Percentiles rank a stretch among this genome's conserved stretches.
phyloP scores from a whole-genome alignment of 257 asterid species.

The Ajuga chamaepitys region DNA sequence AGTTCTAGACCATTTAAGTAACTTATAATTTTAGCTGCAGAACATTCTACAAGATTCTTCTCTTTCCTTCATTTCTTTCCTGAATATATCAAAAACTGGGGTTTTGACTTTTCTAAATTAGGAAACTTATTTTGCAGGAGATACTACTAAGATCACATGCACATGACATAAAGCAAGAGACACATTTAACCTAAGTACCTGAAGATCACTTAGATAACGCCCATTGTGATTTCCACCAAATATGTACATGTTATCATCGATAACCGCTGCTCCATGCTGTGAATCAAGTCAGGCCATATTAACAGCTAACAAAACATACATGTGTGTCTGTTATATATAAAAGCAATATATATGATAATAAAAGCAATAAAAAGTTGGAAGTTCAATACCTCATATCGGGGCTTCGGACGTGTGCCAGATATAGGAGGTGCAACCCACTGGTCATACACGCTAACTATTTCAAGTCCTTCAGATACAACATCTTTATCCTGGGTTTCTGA shows the following conservation, averaged over 20 bases:
- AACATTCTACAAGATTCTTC: background rate
- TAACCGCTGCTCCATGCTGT: slow-evolving; percentile 93
- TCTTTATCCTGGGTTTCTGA: slow-evolving; percentile 77
- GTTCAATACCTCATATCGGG: slow-evolving; percentile 69
- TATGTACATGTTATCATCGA: slow-evolving; percentile 83
- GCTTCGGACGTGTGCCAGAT: slow-evolving; percentile 66
- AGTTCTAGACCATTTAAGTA: slow-evolving; percentile 5
- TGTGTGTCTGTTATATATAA: background rate
- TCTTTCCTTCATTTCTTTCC: background rate
- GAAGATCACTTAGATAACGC: slow-evolving; percentile 91
- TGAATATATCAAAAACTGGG: background rate
- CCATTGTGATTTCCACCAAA: slow-evolving; percentile 97
- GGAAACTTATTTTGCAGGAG: slow-evolving; percentile 11
- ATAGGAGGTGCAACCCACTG: slow-evolving; percentile 83
- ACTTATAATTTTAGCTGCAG: background rate
- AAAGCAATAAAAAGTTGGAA: slow-evolving; percentile 1
- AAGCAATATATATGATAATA: background rate
- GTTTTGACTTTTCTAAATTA: background rate
- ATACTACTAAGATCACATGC: background rate
- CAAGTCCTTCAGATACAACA: slow-evolving; percentile 60
- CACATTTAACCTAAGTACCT: slow-evolving; percentile 44
- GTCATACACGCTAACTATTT: slow-evolving; percentile 64
- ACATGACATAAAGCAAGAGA: background rate
- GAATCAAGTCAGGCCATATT: slow-evolving; percentile 16
- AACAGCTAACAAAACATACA: background rate